Conservation (phyloP, 2,329 filamentous ascomycete species). For the Monosporascus ibericus region DNA sequence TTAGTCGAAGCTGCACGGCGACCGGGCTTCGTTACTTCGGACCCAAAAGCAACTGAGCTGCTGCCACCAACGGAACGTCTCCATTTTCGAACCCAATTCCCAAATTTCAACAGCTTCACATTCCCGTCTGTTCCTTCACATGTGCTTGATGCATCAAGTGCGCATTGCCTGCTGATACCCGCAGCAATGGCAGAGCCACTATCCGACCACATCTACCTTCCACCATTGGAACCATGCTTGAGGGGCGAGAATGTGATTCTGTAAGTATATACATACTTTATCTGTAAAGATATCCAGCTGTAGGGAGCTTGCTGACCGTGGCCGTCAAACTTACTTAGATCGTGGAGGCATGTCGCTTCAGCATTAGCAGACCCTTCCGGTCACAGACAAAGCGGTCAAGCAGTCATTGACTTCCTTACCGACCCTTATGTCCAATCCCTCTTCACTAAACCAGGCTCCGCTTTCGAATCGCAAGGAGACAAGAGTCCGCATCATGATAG, state of each 20-base stretch:
- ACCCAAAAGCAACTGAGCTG: background rate
- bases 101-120: constrained; percentile 14
- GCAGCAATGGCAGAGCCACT: constrained; percentile 62
- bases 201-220: constrained; percentile 69
- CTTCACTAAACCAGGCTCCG: constrained; percentile 61
- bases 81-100: background rate
- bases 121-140: constrained; percentile 12
- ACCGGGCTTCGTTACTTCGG: background rate
- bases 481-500: constrained; percentile 59
- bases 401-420: constrained; percentile 63
- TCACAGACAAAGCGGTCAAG: constrained; percentile 45
- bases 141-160: constrained; percentile 24
- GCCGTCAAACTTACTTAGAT: constrained; percentile 33
- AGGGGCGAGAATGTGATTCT: constrained; percentile 73
- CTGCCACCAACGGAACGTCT: background rate
- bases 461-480: constrained; percentile 52
- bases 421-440: constrained; percentile 63
- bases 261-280: constrained; percentile 44
- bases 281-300: background rate
- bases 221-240: constrained; percentile 79
- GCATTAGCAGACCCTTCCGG: constrained; percentile 51
- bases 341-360: constrained; percentile 55
- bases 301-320: background rate
- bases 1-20: background rate
- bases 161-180: constrained; percentile 40